A percentile compares a stretch with the other conserved stretches of the same genome.
Evolutionary conservation across 1,139 yeast species (phyloP).

Genomic region (Casaregolazyma lundiana): DNA sequence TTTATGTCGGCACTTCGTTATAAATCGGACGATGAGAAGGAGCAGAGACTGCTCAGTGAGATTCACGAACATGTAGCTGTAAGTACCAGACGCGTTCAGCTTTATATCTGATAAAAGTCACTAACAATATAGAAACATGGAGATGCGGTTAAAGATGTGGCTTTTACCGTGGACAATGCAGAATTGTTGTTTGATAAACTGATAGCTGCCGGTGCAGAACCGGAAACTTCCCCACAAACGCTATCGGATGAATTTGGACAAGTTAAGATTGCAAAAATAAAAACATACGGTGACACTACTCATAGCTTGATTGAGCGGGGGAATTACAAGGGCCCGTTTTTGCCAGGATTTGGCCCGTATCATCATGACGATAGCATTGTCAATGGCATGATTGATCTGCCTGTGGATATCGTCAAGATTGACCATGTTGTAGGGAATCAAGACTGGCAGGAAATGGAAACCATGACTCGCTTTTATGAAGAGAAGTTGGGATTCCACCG

Average conservation of each 20-base stretch:
- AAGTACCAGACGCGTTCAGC: not conserved
- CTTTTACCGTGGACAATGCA: conserved; percentile 54
- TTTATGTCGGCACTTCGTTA: conserved; percentile 40
- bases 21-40: conserved; percentile 26
- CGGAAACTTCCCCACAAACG: conserved; percentile 41
- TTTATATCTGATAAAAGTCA: too few relatives aligned
- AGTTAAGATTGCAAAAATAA: conserved; percentile 51
- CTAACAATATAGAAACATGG: conserved; percentile 48
- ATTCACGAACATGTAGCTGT: conserved; percentile 37
- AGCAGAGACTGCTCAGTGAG: conserved; percentile 31
- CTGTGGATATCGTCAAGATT: conserved; percentile 40
- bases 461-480: conserved; percentile 55
- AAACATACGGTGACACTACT: conserved; percentile 58
- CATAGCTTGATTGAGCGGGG: conserved; percentile 59
- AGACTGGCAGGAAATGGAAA: conserved; percentile 62
- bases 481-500: conserved; percentile 65
- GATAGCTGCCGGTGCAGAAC: conserved; percentile 49
- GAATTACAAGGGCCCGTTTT: conserved; percentile 40
- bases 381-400: conserved; percentile 31
- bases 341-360: conserved; percentile 50
- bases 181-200: conserved; percentile 45
- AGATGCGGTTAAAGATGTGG: conserved; percentile 71
- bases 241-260: conserved; percentile 46
- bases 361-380: conserved; percentile 20
- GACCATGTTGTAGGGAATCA: conserved; percentile 83